Evolutionary conservation across 108 stramenopile genomes (phyloP).

Genomic region (Nitzschia palea): DNA sequence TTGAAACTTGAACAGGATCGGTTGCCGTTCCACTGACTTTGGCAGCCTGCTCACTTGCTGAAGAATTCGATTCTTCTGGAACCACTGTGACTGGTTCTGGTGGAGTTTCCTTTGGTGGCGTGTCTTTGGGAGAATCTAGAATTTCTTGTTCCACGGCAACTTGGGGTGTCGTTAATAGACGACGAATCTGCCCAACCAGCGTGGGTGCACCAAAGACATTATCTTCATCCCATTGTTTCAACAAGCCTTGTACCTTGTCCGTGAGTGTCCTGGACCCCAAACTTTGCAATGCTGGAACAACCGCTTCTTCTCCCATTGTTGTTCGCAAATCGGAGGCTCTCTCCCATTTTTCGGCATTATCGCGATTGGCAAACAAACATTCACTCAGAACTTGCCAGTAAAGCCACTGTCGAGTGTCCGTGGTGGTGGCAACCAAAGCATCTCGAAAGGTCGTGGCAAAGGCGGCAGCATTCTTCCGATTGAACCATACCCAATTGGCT

Average conservation of each 20-base stretch:
- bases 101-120: no score
- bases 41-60: no score
- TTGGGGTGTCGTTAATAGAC: conserved; percentile 3
- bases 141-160: no score
- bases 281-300: conserved; percentile 36
- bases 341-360: conserved; percentile 40
- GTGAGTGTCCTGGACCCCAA: conserved; percentile 6
- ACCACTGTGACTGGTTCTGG: no score
- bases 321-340: conserved; percentile 43
- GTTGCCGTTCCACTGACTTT: no score
- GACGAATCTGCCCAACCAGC: conserved; percentile 32
- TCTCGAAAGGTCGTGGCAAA: conserved; percentile 19
- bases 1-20: background rate
- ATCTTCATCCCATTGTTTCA: conserved; percentile 54
- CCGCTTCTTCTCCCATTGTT: conserved; percentile 48
- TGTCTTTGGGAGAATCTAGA: no score
- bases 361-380: conserved; percentile 30
- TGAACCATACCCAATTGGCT: conserved; percentile 58
- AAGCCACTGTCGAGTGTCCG: conserved; percentile 40
- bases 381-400: conserved; percentile 47
- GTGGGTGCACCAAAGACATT: conserved; percentile 80
- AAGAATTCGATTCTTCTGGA: no score
- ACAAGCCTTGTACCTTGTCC: conserved; percentile 14
- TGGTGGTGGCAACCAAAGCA: background rate
- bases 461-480: conserved; percentile 40